Evolutionary conservation across 768 basidiomycete species (phyloP).

Genomic region (Auriculariales sp.): DNA sequence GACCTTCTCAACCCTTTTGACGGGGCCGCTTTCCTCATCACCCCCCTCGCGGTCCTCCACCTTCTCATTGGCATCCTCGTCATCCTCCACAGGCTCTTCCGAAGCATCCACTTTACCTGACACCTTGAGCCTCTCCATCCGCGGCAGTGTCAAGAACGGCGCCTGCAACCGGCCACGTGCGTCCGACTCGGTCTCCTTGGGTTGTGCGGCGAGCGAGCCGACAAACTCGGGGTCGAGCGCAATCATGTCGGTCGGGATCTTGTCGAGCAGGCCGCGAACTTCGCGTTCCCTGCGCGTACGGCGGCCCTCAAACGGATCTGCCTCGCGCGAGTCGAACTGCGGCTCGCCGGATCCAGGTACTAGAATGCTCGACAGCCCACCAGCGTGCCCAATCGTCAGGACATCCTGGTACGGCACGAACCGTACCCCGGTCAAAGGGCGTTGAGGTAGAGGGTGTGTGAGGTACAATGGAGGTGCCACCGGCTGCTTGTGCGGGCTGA

Average conservation of each 20-base stretch:
- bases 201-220: conserved; percentile 46
- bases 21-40: conserved; percentile 21
- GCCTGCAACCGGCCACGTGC: conserved; percentile 12
- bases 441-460: conserved; percentile 70
- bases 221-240: conserved; percentile 66
- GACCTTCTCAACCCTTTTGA: conserved; percentile 29
- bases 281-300: conserved; percentile 76
- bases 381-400: conserved; percentile 57
- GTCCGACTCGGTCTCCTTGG: conserved; percentile 22
- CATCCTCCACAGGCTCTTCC: conserved; percentile 18
- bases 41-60: conserved; percentile 22
- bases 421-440: conserved; percentile 59
- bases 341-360: conserved; percentile 90
- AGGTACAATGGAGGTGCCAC: conserved; percentile 73
- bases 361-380: conserved; percentile 71
- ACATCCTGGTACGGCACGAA: conserved; percentile 87
- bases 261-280: conserved; percentile 80
- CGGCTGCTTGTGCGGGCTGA: conserved; percentile 30
- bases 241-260: conserved; percentile 92
- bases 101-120: conserved; percentile 63
- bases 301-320: conserved; percentile 86
- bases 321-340: conserved; percentile 86
- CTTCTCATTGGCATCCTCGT: conserved; percentile 16
- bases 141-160: conserved; percentile 61
- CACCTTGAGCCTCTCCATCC: conserved; percentile 62